Conservation (phyloP, 768 basidiomycete genomes). For the Pisolithus marmoratus region DNA sequence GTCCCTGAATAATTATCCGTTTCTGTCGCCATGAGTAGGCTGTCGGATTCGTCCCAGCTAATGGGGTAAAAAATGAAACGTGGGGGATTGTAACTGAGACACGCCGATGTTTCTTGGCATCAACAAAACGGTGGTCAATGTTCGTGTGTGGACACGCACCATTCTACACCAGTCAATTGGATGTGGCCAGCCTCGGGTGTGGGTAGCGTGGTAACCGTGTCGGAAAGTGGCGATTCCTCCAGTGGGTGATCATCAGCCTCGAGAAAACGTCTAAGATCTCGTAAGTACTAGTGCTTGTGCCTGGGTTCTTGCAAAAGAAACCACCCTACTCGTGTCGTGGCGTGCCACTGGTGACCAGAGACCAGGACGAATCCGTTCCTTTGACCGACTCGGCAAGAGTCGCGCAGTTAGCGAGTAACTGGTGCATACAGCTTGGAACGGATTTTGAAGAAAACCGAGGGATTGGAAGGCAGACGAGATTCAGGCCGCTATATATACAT, state of each 20-base stretch:
- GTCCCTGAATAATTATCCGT: slow-evolving; percentile 39
- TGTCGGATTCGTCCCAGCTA: slow-evolving; percentile 19
- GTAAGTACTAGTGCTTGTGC: neutral
- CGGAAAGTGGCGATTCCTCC: slow-evolving; percentile 17
- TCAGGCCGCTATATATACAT: neutral
- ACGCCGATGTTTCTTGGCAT: neutral
- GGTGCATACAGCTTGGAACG: neutral
- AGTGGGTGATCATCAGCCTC: neutral
- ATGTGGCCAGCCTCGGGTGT: slow-evolving; percentile 15
- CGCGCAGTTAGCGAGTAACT: neutral
- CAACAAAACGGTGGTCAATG: neutral
- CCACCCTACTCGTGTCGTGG: neutral
- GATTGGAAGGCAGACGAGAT: too few relatives aligned
- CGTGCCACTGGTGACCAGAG: neutral
- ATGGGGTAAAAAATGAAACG: slow-evolving; percentile 23
- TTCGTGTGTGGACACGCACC: slow-evolving; percentile 1
- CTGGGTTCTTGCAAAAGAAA: neutral
- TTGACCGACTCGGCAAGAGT: neutral
- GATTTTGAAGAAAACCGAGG: too few relatives aligned
- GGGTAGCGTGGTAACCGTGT: slow-evolving; percentile 26
- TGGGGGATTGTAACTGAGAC: slow-evolving; percentile 10
- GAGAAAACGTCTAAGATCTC: neutral
- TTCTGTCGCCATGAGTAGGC: slow-evolving; percentile 28
- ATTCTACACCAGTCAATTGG: slow-evolving; percentile 12
- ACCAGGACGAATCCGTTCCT: neutral